A percentile compares a stretch with the other conserved stretches of the same genome.
phyloP scores from a whole-genome alignment of 164 flowering plant genomes.

The Chimonanthus salicifolius region DNA sequence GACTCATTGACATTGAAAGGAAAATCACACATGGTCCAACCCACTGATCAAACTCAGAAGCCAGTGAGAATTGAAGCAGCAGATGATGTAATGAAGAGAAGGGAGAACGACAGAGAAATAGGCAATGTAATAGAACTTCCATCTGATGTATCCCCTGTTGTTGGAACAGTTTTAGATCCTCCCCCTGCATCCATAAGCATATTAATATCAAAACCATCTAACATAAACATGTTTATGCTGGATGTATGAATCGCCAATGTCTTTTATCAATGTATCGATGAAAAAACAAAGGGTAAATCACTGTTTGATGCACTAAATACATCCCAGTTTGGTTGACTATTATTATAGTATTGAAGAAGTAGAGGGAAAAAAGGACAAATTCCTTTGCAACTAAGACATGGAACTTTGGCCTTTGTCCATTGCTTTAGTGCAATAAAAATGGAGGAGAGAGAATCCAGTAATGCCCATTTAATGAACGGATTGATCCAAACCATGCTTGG shows the following conservation, averaged over 20 bases:
- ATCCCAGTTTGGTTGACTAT: neutral
- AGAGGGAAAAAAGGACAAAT: neutral
- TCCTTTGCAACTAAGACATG: neutral
- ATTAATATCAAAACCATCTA: neutral
- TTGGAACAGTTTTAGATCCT: slow-evolving; percentile 7
- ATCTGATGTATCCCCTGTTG: slow-evolving; percentile 5
- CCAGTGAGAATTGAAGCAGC: slow-evolving; percentile 7
- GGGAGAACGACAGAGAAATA: slow-evolving; percentile 4
- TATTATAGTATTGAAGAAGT: neutral
- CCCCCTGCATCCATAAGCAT: slow-evolving; percentile 10
- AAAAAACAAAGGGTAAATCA: neutral
- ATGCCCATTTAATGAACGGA: neutral
- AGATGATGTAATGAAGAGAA: slow-evolving; percentile 11
- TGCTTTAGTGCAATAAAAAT: neutral
- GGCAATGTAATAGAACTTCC: slow-evolving; percentile 9
- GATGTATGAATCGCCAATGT: neutral
- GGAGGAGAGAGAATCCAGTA: neutral
- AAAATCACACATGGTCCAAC: neutral
- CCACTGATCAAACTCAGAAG: neutral
- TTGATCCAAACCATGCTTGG: neutral
- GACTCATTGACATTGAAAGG: neutral
- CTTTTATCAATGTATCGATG: neutral
- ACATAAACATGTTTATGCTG: neutral
- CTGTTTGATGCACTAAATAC: neutral
- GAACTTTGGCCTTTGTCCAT: neutral